Base-by-base conservation (phyloP, 441 rosid species). In the Macaranga tanarius region DNA sequence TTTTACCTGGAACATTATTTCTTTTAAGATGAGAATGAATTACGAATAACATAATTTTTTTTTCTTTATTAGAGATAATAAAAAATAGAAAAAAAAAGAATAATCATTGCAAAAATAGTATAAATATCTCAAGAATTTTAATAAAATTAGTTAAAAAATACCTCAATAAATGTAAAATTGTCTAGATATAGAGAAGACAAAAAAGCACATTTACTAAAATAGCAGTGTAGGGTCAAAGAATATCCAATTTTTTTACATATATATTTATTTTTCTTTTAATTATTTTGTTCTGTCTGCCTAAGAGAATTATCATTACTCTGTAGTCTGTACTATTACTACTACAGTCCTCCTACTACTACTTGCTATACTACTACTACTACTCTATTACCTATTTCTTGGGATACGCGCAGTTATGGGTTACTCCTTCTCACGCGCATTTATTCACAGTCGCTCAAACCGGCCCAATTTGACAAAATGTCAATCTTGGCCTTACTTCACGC, bases 251-350 rank as follows among this genome's bases (percentile, higher is more conserved):
- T 50, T 50, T 19, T 19, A 12, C 56, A 52, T 1, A 31, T 31
- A 5, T 31, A 31, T 2, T 31, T 42, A 23, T 25, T 45, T 31
- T 16, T 25, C 51, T 31, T 16, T 50, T 12, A 10, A 10, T 16
- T 50, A 10, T 28, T 19, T 13, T 28, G 3, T 17, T 25, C 40
- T 8, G 62, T 22, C 62, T n/a, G 2, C 40, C 47, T 0, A 62
- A 54, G 17, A 58, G 77, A 81, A 81, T 76, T 79, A 79, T 79
- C 80, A 77, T 73, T 58, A 45, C 73, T 51, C 57, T 74, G 56
- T 56, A 38, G 42, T 51, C 55, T 51, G 57, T 26, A n/a, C 64
- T 31, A 5, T 5, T 58, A 2, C 62, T 57, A 28, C 31, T 10
- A 2, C 62, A 31, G 38, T 31, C 3, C 4, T 2, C 38, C 38